Evolutionary conservation across 495 filamentous ascomycete genomes (phyloP).

Genomic region (Astrothelium macrocarpum): DNA sequence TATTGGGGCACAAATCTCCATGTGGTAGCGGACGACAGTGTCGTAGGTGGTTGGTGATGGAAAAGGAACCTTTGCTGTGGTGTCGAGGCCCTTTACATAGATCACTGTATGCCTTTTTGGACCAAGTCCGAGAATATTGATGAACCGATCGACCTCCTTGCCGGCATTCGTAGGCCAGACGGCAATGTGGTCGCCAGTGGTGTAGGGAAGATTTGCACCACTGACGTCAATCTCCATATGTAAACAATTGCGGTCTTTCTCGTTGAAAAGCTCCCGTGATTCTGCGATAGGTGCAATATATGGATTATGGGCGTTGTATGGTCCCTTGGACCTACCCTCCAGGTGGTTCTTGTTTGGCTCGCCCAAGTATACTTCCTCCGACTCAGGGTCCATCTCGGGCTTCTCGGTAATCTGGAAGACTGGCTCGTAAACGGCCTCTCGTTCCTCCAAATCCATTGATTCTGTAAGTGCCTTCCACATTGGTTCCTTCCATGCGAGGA

Average conservation of each 20-base stretch:
- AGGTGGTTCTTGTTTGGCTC: conserved; percentile 96
- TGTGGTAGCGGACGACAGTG: conserved; percentile 86
- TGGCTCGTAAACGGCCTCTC: conserved; percentile 92
- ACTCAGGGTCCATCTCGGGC: conserved; percentile 60
- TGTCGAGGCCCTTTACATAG: conserved; percentile 83
- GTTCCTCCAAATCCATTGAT: conserved; percentile 82
- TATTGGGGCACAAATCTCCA: conserved; percentile 91
- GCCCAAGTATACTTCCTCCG: conserved; percentile 85
- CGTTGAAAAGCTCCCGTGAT: conserved; percentile 82
- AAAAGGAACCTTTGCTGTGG: conserved; percentile 95
- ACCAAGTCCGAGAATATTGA: conserved; percentile 64
- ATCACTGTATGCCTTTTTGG: conserved; percentile 77
- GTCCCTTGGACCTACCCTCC: conserved; percentile 73
- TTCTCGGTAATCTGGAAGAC: conserved; percentile 77
- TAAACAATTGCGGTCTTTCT: conserved; percentile 88
- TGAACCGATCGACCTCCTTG: conserved; percentile 82
- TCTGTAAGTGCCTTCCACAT: conserved; percentile 87
- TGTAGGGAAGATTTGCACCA: conserved; percentile 78
- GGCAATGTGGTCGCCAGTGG: conserved; percentile 94
- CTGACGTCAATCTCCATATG: conserved; percentile 94
- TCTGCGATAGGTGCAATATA: conserved; percentile 90
- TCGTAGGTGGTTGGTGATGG: conserved; percentile 96
- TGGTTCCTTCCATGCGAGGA: conserved; percentile 97
- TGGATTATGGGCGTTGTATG: conserved; percentile 93
- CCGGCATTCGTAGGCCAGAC: conserved; percentile 97